Conservation (phyloP, 805 yeast species). For the Debaryomyces hansenii region DNA sequence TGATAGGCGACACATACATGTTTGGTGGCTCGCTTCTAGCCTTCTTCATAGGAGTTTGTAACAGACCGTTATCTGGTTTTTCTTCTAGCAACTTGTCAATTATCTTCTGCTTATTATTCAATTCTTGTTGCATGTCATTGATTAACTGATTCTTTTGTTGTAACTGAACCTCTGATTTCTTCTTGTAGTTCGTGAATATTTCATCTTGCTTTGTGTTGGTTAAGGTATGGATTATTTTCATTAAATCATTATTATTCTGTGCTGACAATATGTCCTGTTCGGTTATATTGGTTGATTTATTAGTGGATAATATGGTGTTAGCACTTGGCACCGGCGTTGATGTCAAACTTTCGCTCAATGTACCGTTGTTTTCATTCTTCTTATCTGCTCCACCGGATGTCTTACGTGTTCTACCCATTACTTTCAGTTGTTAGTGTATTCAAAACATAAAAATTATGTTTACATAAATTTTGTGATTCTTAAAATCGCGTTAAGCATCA, state of each 20-base stretch:
- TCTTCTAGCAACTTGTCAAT: conserved; percentile 25
- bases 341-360: background rate
- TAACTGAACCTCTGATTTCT: conserved; percentile 13
- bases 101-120: conserved; percentile 26
- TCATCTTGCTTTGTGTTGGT: conserved; percentile 34
- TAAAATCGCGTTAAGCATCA: background rate
- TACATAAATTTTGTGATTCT: background rate
- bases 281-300: conserved; percentile 12
- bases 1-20: conserved; percentile 33
- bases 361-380: background rate
- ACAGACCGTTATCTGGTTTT: background rate
- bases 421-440: background rate
- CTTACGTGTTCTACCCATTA: conserved; percentile 10
- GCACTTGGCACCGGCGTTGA: background rate
- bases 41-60: conserved; percentile 4
- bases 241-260: conserved; percentile 22
- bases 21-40: background rate
- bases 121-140: conserved; percentile 19
- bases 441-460: background rate
- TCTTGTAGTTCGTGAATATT: conserved; percentile 25
- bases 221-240: conserved; percentile 29
- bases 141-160: conserved; percentile 22
- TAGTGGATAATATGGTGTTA: background rate
- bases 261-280: conserved; percentile 33
- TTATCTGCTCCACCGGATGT: conserved; percentile 1